A percentile compares a stretch with the other conserved stretches of the same genome.
Conservation (phyloP, 2,329 filamentous ascomycete species). For the Tolypocladium tundrense region DNA sequence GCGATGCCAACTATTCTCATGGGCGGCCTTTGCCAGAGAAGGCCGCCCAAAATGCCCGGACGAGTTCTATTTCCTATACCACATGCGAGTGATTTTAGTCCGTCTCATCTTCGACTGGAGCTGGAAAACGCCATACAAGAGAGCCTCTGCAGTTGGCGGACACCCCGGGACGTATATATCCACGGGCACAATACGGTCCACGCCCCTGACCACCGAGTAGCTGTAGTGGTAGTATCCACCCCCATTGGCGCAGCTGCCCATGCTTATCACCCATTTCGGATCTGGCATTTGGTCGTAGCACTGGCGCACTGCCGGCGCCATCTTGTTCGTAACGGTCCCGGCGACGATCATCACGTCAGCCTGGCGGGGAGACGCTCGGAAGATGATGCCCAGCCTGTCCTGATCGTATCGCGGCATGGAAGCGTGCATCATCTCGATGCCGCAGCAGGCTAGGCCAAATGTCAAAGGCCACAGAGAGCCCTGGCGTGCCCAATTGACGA, state of each 20-base stretch:
- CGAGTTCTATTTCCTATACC: conserved; percentile 41
- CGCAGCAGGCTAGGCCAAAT: conserved; percentile 81
- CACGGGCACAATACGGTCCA: conserved; percentile 67
- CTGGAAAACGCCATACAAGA: conserved; percentile 63
- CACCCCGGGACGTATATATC: conserved; percentile 74
- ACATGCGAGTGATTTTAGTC: conserved; percentile 44
- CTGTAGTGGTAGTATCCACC: conserved; percentile 82
- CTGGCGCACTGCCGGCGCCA: conserved; percentile 81
- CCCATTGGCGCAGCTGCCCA: conserved; percentile 78
- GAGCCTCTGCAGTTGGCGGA: conserved; percentile 49
- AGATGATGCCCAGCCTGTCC: conserved; percentile 80
- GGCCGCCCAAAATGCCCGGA: too few relatives aligned
- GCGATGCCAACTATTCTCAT: too few relatives aligned
- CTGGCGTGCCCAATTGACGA: conserved; percentile 77
- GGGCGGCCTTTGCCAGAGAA: too few relatives aligned
- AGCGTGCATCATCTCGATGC: conserved; percentile 86
- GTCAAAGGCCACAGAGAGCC: conserved; percentile 81
- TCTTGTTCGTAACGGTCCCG: conserved; percentile 89
- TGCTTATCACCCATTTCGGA: conserved; percentile 72
- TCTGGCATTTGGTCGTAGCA: conserved; percentile 96
- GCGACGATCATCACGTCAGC: conserved; percentile 92
- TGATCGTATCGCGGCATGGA: conserved; percentile 83
- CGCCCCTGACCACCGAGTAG: conserved; percentile 66
- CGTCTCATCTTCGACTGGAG: conserved; percentile 65
- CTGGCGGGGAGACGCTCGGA: conserved; percentile 77